Evolutionary conservation across 257 asterid genomes (phyloP).

Genomic region (Penstemon davidsonii): DNA sequence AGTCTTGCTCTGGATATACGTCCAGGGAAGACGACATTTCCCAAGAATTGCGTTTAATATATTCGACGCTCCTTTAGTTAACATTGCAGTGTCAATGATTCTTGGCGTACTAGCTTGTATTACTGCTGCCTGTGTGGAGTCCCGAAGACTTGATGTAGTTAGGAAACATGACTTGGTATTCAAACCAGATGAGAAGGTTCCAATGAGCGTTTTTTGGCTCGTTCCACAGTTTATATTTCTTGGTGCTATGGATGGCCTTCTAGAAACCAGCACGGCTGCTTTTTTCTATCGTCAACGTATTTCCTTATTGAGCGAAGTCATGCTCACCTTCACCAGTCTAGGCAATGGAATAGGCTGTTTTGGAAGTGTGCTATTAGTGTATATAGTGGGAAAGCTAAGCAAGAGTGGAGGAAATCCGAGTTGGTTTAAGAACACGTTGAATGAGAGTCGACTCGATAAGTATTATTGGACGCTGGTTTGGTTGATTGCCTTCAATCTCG

Average conservation of each 20-base stretch:
- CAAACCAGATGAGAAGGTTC: slow-evolving; percentile 20
- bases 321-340: neutral
- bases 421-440: slow-evolving; percentile 33
- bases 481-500: slow-evolving; percentile 28
- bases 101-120: slow-evolving; percentile 4
- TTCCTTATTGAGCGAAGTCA: neutral
- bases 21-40: slow-evolving; percentile 13
- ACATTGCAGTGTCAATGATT: neutral
- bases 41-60: slow-evolving; percentile 6
- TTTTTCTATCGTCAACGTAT: neutral
- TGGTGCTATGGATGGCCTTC: slow-evolving; percentile 26
- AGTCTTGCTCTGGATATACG: slow-evolving; percentile 24
- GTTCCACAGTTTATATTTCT: slow-evolving; percentile 35
- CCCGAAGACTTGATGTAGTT: slow-evolving; percentile 23
- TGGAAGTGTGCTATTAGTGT: slow-evolving; percentile 25
- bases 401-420: slow-evolving; percentile 23
- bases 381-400: slow-evolving; percentile 19
- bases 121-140: slow-evolving; percentile 6
- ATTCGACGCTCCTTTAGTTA: neutral
- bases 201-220: slow-evolving; percentile 33
- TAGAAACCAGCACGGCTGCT: neutral
- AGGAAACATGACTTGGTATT: slow-evolving; percentile 13
- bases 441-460: slow-evolving; percentile 34
- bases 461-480: slow-evolving; percentile 33
- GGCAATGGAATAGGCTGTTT: slow-evolving; percentile 23